Evolutionary conservation across 306 rosid genomes (phyloP).

Genomic region (Medicago lupulina): DNA sequence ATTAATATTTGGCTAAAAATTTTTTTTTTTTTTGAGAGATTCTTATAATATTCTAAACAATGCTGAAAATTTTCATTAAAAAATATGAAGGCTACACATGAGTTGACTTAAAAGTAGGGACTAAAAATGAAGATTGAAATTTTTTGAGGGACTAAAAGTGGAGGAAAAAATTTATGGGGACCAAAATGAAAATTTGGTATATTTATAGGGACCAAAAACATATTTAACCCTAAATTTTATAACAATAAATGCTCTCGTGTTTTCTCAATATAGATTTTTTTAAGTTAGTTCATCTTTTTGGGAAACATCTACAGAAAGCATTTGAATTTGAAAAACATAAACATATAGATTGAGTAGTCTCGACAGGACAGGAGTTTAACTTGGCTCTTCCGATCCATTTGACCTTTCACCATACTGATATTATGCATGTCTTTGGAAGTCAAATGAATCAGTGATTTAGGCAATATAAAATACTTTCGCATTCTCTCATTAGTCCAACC

Average conservation of each 20-base stretch:
- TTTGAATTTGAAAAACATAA: background rate
- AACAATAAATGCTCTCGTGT: background rate
- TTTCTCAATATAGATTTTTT: background rate
- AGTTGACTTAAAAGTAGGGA: too few relatives aligned
- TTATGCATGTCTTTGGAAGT: slow-evolving; percentile 21
- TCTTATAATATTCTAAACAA: too few relatives aligned
- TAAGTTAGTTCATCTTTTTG: slow-evolving; percentile 13
- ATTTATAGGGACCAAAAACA: too few relatives aligned
- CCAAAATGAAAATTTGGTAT: too few relatives aligned
- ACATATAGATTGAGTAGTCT: background rate
- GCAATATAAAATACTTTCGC: background rate
- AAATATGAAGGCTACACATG: too few relatives aligned
- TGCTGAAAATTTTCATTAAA: too few relatives aligned
- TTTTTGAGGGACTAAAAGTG: too few relatives aligned
- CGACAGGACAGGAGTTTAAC: background rate
- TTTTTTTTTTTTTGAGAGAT: too few relatives aligned
- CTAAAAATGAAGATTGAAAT: too few relatives aligned
- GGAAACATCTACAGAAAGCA: background rate
- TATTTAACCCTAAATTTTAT: too few relatives aligned
- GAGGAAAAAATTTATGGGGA: too few relatives aligned
- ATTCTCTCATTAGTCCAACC: slow-evolving; percentile 2
- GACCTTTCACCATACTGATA: background rate
- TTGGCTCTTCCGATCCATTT: background rate
- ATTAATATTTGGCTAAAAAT: too few relatives aligned
- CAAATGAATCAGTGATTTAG: background rate